Base-by-base conservation (phyloP, 1,139 yeast species). In the Candida labiduridarum region DNA sequence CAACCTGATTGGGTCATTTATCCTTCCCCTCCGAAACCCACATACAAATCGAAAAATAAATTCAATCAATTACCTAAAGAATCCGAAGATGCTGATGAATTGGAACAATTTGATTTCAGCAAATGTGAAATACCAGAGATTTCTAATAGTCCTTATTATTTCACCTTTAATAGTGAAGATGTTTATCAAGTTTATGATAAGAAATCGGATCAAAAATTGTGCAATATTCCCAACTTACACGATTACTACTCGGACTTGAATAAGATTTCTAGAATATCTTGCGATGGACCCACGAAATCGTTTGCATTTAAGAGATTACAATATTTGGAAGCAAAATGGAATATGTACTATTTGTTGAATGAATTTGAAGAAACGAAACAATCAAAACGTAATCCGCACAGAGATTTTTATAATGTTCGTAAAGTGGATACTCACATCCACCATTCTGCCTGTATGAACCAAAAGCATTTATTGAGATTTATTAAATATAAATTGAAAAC, bases 391-490 rank as follows among this genome's bases (percentile, higher is more conserved):
- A 76, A 89, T 56, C 97, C 97, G 3, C 99, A 94, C 67, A 84
- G 99, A 67, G 99, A 95, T 69, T 95, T 95, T 63, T 95, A 95
- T 72, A 95, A 95, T 64, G 99, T 95, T 46, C 84, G 99, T 75
- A 95, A 95, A 67, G 99, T 95, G 42, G 99, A 95, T 64, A 95
- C 99, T 12, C 99, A 95, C 76, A 96, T 95, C 62, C 99, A 95
- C 68, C 99, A 95, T 68, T 89, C 97, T 12, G 99, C 99, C 8
- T 92, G 97, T 68, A 94, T 94, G 99, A 95, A 95, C 64, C 99
- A 95, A 68, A 95, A 95, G 69, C 99, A 95, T 71, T 76, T 95
- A 63, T 76, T 95, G 58, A 85, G 99, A 61, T 95, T 89, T 67
- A 95, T 95, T 68, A 95, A 95, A 70, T 89, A 91, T 67, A 94